phyloP scores from a whole-genome alignment of 106 monocot species.

The Dactylorhiza incarnata region DNA sequence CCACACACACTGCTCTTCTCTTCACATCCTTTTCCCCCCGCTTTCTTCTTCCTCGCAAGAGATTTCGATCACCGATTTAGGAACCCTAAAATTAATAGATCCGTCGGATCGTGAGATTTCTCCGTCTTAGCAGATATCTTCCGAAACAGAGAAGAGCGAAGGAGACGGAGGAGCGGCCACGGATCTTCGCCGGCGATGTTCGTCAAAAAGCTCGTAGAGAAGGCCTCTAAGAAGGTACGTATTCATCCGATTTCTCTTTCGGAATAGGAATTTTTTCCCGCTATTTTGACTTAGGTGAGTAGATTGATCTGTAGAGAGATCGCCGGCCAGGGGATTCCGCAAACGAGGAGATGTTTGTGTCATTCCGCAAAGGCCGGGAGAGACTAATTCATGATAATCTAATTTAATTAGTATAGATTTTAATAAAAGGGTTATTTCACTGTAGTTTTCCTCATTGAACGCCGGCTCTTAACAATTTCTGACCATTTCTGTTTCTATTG shows the following conservation, averaged over 20 bases:
- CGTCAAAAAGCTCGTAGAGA: conserved; percentile 8
- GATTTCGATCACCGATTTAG: neutral
- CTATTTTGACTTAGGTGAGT: neutral
- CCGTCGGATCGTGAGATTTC: neutral
- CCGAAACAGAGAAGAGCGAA: neutral
- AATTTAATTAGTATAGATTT: neutral
- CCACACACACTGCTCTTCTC: neutral
- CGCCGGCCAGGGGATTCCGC: conserved; percentile 1
- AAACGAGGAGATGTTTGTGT: neutral
- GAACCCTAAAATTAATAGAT: neutral
- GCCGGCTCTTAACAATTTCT: neutral
- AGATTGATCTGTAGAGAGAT: neutral
- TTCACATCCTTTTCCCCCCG: neutral
- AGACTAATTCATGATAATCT: neutral
- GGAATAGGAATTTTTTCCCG: neutral
- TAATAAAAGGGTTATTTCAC: too few species aligned
- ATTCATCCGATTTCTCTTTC: neutral
- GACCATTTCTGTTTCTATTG: too few species aligned
- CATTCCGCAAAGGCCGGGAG: neutral
- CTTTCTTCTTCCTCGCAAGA: neutral
- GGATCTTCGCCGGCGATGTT: conserved; percentile 1
- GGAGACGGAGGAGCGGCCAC: neutral
- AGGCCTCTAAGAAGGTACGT: conserved; percentile 8
- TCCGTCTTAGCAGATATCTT: neutral
- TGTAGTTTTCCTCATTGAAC: neutral